Conservation (phyloP, 352 stramenopile species). For the Pythium dissimile region DNA sequence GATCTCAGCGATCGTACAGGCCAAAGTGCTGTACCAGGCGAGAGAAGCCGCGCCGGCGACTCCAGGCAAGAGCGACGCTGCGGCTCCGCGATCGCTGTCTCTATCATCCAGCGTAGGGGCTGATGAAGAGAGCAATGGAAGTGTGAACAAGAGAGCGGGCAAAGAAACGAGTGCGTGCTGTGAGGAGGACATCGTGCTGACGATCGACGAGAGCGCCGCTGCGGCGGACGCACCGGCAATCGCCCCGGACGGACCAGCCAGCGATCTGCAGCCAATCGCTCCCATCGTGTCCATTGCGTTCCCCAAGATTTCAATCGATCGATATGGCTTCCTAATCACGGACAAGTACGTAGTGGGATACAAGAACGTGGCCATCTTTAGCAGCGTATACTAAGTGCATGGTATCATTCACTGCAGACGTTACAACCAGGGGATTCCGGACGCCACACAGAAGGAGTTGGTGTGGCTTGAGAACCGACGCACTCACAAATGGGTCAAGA, state of each 20-base stretch:
- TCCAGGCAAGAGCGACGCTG: not conserved
- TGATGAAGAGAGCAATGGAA: too few relatives aligned
- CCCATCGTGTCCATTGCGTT: constrained; percentile 36
- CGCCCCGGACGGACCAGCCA: constrained; percentile 13
- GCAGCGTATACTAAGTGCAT: not conserved
- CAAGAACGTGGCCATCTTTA: not conserved
- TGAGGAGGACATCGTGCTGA: constrained; percentile 10
- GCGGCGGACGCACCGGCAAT: not conserved
- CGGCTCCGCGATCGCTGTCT: too few relatives aligned
- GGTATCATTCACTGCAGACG: constrained; percentile 24
- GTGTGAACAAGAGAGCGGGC: not conserved
- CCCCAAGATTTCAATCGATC: constrained; percentile 51
- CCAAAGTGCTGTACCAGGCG: not conserved
- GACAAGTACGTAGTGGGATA: constrained; percentile 47
- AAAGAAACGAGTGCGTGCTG: constrained; percentile 2
- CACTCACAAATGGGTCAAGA: constrained; percentile 77
- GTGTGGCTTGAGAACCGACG: constrained; percentile 76
- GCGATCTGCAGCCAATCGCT: not conserved
- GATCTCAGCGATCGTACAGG: not conserved
- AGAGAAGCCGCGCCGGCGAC: not conserved
- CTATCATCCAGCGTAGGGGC: too few relatives aligned
- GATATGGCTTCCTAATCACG: constrained; percentile 70
- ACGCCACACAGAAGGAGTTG: constrained; percentile 29
- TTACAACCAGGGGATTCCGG: constrained; percentile 31
- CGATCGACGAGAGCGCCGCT: not conserved